Evolutionary conservation across 2,329 filamentous ascomycete species (phyloP).

Genomic region (Capronia americana): DNA sequence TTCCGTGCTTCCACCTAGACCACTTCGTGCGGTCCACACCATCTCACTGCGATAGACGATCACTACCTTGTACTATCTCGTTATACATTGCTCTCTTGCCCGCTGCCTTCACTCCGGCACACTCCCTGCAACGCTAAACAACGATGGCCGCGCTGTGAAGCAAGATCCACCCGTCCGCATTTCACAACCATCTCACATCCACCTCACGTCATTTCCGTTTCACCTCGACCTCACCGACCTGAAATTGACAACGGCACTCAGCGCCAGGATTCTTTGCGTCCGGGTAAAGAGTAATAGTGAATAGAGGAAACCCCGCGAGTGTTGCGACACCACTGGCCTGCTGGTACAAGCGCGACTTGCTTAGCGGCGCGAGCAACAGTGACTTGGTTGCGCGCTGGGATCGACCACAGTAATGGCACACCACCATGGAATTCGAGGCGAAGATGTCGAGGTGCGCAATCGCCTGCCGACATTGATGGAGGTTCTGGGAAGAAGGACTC

Average conservation of each 20-base stretch:
- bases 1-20: constrained; percentile 8
- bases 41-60: background rate
- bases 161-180: constrained; percentile 5
- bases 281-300: background rate
- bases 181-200: background rate
- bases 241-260: background rate
- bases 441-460: constrained; percentile 66
- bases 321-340: background rate
- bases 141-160: constrained; percentile 14
- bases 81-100: background rate
- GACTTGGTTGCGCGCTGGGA: background rate
- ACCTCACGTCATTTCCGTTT: constrained; percentile 17
- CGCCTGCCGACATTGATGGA: constrained; percentile 94
- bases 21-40: background rate
- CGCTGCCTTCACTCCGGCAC: constrained; percentile 8
- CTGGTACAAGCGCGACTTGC: background rate
- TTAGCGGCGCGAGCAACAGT: background rate
- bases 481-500: constrained; percentile 90
- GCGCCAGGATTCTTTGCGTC: background rate
- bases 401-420: constrained; percentile 29
- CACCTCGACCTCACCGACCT: constrained; percentile 12
- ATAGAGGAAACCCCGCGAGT: background rate
- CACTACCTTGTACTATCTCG: background rate
- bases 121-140: background rate
- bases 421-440: constrained; percentile 25